Evolutionary conservation across 2,329 filamentous ascomycete genomes (phyloP).

Genomic region (Metarhizium guizhouense): DNA sequence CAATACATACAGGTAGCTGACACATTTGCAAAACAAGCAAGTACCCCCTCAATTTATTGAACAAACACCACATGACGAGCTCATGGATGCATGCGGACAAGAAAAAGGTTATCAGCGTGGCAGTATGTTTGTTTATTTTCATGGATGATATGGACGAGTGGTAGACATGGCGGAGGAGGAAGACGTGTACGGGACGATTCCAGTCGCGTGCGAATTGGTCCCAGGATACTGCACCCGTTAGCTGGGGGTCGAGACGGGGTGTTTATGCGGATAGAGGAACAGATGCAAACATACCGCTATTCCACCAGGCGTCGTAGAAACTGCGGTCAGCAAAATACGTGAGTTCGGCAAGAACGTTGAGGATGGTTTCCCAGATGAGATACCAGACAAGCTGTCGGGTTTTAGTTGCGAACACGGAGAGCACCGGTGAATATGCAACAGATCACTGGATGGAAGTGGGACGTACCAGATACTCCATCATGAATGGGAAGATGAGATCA

Average conservation of each 20-base stretch:
- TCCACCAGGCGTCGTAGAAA: conserved; percentile 61
- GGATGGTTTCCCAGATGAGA: conserved; percentile 67
- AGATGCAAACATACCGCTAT: conserved; percentile 31
- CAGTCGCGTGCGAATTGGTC: conserved; percentile 74
- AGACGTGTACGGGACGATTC: conserved; percentile 71
- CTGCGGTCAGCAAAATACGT: conserved; percentile 69
- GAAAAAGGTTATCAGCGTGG: conserved; percentile 69
- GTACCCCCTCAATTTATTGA: conserved; percentile 69
- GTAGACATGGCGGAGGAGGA: conserved; percentile 70
- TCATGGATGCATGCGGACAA: conserved; percentile 65
- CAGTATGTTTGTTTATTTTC: conserved; percentile 58
- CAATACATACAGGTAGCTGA: conserved; percentile 51
- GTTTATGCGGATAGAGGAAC: background rate
- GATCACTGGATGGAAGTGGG: background rate
- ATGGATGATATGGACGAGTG: conserved; percentile 68
- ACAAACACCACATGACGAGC: conserved; percentile 71
- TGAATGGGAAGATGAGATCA: conserved; percentile 69
- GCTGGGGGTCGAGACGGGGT: background rate
- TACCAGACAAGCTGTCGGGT: conserved; percentile 56
- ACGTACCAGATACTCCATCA: conserved; percentile 61
- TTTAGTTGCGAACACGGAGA: background rate
- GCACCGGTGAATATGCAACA: too few species aligned
- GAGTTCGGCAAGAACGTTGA: conserved; percentile 69
- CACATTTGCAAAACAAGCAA: conserved; percentile 64
- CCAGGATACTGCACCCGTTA: conserved; percentile 41